phyloP scores from a whole-genome alignment of 306 rosid species.

The Hippophae rhamnoides region DNA sequence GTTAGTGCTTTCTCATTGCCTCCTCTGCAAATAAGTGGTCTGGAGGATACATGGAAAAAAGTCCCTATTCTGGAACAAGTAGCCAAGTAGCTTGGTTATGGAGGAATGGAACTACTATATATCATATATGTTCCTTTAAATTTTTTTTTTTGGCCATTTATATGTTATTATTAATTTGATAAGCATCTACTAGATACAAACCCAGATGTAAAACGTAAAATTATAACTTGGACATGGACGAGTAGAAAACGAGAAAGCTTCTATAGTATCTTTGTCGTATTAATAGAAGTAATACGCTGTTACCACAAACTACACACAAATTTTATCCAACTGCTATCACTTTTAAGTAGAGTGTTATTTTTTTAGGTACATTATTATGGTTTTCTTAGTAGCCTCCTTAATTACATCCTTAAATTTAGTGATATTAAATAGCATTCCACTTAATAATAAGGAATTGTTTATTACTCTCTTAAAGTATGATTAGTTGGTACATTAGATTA shows the following conservation, averaged over 20 bases:
- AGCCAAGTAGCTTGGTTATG: constrained; percentile 18
- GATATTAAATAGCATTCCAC: no score
- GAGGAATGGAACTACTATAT: constrained; percentile 15
- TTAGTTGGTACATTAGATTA: no score
- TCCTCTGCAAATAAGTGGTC: constrained; percentile 48
- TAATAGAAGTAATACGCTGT: constrained; percentile 21
- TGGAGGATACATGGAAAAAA: constrained; percentile 37
- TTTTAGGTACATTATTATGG: no score
- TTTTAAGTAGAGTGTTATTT: background rate
- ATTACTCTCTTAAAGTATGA: no score
- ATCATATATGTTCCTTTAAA: background rate
- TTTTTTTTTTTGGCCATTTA: background rate
- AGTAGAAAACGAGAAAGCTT: constrained; percentile 32
- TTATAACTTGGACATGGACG: constrained; percentile 35
- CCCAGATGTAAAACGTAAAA: constrained; percentile 47
- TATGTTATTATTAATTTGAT: constrained; percentile 1
- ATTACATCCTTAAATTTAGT: no score
- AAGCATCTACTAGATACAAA: constrained; percentile 44
- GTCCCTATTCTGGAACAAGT: constrained; percentile 27
- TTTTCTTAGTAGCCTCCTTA: no score
- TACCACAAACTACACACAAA: no score
- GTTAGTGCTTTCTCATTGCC: constrained; percentile 82
- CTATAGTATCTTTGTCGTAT: constrained; percentile 25
- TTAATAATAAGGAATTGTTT: no score
- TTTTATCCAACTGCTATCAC: background rate